phyloP scores from a whole-genome alignment of 1,284 basidiomycete species.

The Cryptococcus amylolentus region DNA sequence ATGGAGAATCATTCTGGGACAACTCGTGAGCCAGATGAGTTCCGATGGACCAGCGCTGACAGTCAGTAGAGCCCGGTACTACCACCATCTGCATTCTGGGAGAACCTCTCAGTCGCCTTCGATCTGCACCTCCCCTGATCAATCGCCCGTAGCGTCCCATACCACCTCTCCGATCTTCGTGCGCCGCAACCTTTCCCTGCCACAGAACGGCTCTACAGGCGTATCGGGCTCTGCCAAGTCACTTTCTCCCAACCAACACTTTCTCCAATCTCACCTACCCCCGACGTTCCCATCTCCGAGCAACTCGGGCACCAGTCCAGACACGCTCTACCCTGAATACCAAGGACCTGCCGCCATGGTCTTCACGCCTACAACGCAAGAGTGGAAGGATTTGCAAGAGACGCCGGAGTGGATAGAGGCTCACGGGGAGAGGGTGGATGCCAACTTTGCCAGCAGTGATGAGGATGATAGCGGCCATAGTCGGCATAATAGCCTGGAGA shows the following conservation, averaged over 20 bases:
- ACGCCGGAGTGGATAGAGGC: conserved; percentile 22
- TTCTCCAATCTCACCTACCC: conserved; percentile 43
- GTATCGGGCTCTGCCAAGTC: conserved; percentile 21
- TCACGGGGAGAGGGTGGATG: conserved; percentile 7
- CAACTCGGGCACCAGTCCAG: conserved; percentile 9
- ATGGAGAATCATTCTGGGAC: conserved; percentile 31
- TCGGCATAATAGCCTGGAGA: conserved; percentile 1
- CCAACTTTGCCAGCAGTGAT: conserved; percentile 11
- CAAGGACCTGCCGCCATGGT: conserved; percentile 36
- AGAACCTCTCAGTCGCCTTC: conserved; percentile 29
- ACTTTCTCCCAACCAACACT: conserved; percentile 43
- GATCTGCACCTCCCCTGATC: conserved; percentile 32
- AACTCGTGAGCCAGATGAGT: conserved; percentile 35
- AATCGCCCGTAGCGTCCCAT: conserved; percentile 18
- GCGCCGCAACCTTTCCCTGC: conserved; percentile 22
- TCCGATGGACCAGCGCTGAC: background rate
- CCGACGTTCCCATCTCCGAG: conserved; percentile 33
- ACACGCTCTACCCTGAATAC: conserved; percentile 2
- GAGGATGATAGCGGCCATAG: conserved; percentile 3
- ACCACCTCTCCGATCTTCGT: conserved; percentile 16
- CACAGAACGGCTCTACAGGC: conserved; percentile 16
- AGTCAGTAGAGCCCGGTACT: conserved; percentile 43
- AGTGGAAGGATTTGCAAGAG: conserved; percentile 46
- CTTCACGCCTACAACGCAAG: conserved; percentile 51
- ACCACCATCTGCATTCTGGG: conserved; percentile 40